Evolutionary conservation across 2,329 filamentous ascomycete genomes (phyloP), one percentile per base, ranked within the genome.

Genomic region (Verticillium nubilum): DNA sequence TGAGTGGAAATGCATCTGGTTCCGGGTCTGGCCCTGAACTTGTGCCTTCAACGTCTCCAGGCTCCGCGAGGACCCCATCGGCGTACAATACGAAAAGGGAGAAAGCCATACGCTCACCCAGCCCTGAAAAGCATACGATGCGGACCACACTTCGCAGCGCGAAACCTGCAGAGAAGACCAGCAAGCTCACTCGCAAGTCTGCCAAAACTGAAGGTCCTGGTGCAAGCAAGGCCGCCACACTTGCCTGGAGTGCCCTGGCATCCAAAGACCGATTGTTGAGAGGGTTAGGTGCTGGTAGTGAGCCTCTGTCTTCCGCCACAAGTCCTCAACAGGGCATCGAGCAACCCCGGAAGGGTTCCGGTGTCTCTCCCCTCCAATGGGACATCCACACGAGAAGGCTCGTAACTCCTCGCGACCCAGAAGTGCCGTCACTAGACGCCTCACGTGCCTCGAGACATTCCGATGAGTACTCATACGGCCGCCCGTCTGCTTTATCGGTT

Each of bases 71-170:
- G 19, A 29, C 72, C 1, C 72, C 75, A 1, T 71, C 74, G 4
- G 72, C 69, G 52, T 65, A 71, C 15, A 64, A 70, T 12, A 66
- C 69, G 1, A 67, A 70, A 10, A 69, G 71, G 57, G 79, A 75
- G 59, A 74, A 69, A 64, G 68, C 72, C 9, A 72, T 76, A 15
- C 76, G 82, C 57, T 78, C 81, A n/a, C 74, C 78, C 17, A 86
- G 83, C 61, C 84, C 84, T 3, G 85, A 86, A 54, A 86, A 82
- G 65, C 81, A 85, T 61, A 83, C 78, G 1, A 84, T 88, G 81
- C 77, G 84, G 58, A 86, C 84, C 12, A 88, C 86, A 0, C 67
- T 88, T 10, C 80, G 86, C 54, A 77, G 81, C 7, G 75, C 74
- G 5, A 81, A 77, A 63, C 66, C 73, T 23, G 67, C 72, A 50